These are phyloP conservation scores for Aureobasidium lini DNA, from an alignment of 2,329 filamentous ascomycete genomes.

Conservation along the genomic window DNA sequence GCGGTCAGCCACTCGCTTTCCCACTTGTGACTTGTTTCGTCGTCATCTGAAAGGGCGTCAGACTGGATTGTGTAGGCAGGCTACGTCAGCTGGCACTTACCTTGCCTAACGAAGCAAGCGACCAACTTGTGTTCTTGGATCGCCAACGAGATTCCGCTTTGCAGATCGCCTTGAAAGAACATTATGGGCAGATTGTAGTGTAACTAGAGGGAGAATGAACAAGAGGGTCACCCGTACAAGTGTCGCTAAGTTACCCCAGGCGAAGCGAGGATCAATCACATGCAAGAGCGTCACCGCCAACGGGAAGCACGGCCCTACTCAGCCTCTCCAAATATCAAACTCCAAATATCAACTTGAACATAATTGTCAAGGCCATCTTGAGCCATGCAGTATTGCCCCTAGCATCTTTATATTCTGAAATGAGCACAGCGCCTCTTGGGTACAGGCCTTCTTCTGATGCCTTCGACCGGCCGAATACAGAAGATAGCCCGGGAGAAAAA, in stretches of 20 bases:
- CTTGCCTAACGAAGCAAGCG: constrained; percentile 66
- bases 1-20: constrained; percentile 26
- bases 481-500: constrained; percentile 27
- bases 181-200: constrained; percentile 39
- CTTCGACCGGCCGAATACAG: not conserved
- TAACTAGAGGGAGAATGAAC: not conserved
- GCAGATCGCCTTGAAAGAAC: constrained; percentile 75
- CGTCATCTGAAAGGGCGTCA: constrained; percentile 48
- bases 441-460: not conserved
- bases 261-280: not conserved
- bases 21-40: constrained; percentile 53
- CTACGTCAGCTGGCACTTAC: constrained; percentile 11
- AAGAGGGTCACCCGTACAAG: not conserved
- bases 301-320: not conserved
- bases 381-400: not conserved
- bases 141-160: constrained; percentile 71
- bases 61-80: not conserved
- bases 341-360: not conserved
- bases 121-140: constrained; percentile 70
- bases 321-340: constrained; percentile 1
- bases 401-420: not conserved
- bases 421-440: not conserved
- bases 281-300: constrained; percentile 4
- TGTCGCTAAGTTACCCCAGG: not conserved
- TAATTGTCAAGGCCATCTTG: not conserved